These are phyloP conservation scores for Dioszegia hungarica DNA, from an alignment of 768 basidiomycete species.

Conservation along the genomic window DNA sequence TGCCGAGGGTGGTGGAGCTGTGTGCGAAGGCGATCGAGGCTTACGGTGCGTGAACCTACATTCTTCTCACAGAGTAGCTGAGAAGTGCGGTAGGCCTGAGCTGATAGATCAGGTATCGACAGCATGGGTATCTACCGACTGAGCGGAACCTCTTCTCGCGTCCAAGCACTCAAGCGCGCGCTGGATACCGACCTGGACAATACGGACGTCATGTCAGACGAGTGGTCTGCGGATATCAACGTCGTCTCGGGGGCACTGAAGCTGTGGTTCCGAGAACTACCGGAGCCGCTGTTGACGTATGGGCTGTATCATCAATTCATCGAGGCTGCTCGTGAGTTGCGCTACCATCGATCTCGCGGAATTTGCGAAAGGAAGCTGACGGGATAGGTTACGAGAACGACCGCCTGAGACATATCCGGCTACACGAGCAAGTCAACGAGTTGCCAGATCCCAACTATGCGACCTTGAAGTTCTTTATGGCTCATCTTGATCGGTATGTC, in stretches of 20 bases:
- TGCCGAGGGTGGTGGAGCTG: conserved; percentile 79
- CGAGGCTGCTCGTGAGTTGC: conserved; percentile 88
- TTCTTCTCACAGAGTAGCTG: too few relatives aligned
- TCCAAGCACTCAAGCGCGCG: conserved; percentile 71
- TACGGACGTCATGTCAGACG: conserved; percentile 78
- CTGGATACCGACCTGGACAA: conserved; percentile 87
- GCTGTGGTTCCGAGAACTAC: conserved; percentile 91
- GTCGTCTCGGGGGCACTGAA: conserved; percentile 91
- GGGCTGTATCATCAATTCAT: conserved; percentile 85
- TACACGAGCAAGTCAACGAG: conserved; percentile 96
- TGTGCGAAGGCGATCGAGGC: conserved; percentile 89
- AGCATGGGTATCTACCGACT: conserved; percentile 89
- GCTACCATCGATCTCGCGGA: neutral
- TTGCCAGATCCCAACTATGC: conserved; percentile 98
- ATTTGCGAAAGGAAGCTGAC: conserved; percentile 41
- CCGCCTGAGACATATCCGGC: conserved; percentile 84
- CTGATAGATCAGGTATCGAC: conserved; percentile 51
- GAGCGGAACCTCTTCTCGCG: conserved; percentile 83
- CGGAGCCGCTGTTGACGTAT: conserved; percentile 83
- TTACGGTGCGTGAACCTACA: conserved; percentile 55
- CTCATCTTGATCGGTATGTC: conserved; percentile 79
- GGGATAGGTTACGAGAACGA: conserved; percentile 72
- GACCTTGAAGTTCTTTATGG: conserved; percentile 89
- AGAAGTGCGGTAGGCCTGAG: too few relatives aligned
- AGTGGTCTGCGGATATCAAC: conserved; percentile 93